phyloP scores from a whole-genome alignment of 2,329 filamentous ascomycete species.

The Raffaelea ambrosiae region DNA sequence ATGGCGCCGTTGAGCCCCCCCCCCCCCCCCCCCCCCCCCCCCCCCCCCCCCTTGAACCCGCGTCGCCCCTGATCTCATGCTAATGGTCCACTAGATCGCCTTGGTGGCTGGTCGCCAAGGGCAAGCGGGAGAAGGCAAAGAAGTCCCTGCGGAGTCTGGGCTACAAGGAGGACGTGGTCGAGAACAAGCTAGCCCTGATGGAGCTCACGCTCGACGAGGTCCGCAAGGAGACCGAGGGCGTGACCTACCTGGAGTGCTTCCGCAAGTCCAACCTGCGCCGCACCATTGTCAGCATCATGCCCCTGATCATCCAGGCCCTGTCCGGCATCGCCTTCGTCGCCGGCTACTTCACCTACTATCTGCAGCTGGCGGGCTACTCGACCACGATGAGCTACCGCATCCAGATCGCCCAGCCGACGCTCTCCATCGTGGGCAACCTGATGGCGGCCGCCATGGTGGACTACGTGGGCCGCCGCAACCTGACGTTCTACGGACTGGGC shows the following conservation, averaged over 20 bases:
- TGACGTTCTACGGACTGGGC: slow-evolving; percentile 26
- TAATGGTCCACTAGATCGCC: neutral
- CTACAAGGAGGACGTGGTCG: slow-evolving; percentile 16
- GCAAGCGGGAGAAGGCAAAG: slow-evolving; percentile 29
- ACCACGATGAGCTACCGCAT: slow-evolving; percentile 17
- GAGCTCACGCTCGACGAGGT: slow-evolving; percentile 37
- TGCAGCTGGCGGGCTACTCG: slow-evolving; percentile 31
- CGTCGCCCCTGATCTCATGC: no score
- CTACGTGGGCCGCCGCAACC: slow-evolving; percentile 23
- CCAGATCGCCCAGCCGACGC: slow-evolving; percentile 27
- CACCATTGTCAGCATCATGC: slow-evolving; percentile 40
- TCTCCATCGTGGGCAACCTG: slow-evolving; percentile 30
- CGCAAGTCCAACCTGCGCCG: slow-evolving; percentile 38
- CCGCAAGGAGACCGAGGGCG: slow-evolving; percentile 37
- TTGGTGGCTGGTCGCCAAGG: slow-evolving; percentile 25
- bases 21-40: no score
- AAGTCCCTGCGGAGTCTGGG: slow-evolving; percentile 27
- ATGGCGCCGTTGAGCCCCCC: neutral
- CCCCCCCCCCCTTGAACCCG: no score
- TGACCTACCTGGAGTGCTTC: slow-evolving; percentile 42
- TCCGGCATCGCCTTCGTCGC: slow-evolving; percentile 26
- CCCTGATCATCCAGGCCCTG: slow-evolving; percentile 15
- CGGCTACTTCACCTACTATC: slow-evolving; percentile 32
- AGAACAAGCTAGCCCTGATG: slow-evolving; percentile 21
- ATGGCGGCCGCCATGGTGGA: slow-evolving; percentile 30